Percentiles rank a stretch among this genome's conserved stretches.
These are phyloP conservation scores for Cystobasidium slooffiae DNA, from an alignment of 1,284 basidiomycete species.

Conservation along the genomic window DNA sequence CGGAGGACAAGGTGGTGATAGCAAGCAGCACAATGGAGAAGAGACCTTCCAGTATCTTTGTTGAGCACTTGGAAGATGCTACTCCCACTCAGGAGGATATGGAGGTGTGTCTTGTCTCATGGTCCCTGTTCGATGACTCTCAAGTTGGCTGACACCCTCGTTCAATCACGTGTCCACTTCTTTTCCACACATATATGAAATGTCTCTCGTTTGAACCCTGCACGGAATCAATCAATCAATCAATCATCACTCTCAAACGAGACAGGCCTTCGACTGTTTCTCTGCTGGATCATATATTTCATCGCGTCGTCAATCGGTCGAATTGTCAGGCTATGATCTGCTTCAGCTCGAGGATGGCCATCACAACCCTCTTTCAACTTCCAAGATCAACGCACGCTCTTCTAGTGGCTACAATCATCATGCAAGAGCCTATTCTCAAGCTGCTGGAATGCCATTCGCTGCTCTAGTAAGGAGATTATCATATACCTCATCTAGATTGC, in stretches of 20 bases:
- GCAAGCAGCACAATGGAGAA: background rate
- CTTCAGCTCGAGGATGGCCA: background rate
- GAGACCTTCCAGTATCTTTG: slow-evolving; percentile 22
- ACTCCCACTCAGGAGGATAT: slow-evolving; percentile 20
- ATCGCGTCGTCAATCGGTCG: slow-evolving; percentile 14
- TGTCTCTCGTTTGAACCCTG: background rate
- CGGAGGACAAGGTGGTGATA: background rate
- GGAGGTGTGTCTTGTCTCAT: slow-evolving; percentile 22
- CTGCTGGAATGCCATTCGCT: slow-evolving; percentile 15
- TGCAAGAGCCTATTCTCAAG: background rate
- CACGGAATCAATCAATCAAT: too few relatives aligned
- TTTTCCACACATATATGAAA: too few relatives aligned
- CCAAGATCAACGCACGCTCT: background rate
- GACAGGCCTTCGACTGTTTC: slow-evolving; percentile 34
- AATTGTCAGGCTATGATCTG: slow-evolving; percentile 1
- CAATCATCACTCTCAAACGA: background rate
- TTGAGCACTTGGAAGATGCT: slow-evolving; percentile 38
- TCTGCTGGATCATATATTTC: slow-evolving; percentile 13
- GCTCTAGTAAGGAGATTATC: slow-evolving; percentile 22
- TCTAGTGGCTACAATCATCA: background rate
- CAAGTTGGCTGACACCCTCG: background rate
- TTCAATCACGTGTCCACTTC: slow-evolving; percentile 20
- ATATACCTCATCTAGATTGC: slow-evolving; percentile 16
- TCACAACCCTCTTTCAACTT: background rate
- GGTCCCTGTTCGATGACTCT: too few relatives aligned